Base-by-base conservation (phyloP, 305 asterid species). In the Fraxinus dipetala region DNA sequence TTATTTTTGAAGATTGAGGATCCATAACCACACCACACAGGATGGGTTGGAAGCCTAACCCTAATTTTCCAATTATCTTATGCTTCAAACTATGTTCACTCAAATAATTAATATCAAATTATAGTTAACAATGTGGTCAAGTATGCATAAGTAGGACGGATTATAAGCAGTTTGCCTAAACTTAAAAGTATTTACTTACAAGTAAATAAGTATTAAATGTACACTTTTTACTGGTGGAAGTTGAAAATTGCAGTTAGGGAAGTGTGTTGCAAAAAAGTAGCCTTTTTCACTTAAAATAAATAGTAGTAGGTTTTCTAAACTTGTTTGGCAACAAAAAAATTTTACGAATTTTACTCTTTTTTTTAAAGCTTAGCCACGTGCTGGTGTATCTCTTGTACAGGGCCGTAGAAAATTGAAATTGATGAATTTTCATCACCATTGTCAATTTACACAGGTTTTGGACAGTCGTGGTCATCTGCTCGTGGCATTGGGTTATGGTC, bases 391-490 rank as follows among this genome's bases (percentile, higher is more conserved):
- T 59, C 69, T 59, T 59, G 72, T 34, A 8, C n/a, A 3, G 16
- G 72, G 72, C 14, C 34, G 0, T 4, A 63, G 34, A 32, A 35
- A 31, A 20, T 45, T 26, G 48, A 70, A 31, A 43, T 38, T 11
- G 22, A 70, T 6, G 74, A 59, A 34, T 36, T 78, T 32, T 43
- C 61, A 7, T 36, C 31, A 38, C 69, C 65, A 70, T 75, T 65
- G 30, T 24, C 20, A 10, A 10, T 75, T 59, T 22, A 14, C 36
- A 67, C 87, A 91, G 94, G 92, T 91, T 78, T 72, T 91, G 88
- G 94, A 91, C 84, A 89, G 88, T 40, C 89, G 92, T 13, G 92
- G 94, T 56, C 92, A 86, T 82, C 90, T 91, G 81, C 92, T 91
- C 0, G 91, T 88, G 81, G 94, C 92, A 20, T 81, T 89, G 88